Base-by-base conservation (phyloP, 208 protist species). In the Crithidia expoeki region DNA sequence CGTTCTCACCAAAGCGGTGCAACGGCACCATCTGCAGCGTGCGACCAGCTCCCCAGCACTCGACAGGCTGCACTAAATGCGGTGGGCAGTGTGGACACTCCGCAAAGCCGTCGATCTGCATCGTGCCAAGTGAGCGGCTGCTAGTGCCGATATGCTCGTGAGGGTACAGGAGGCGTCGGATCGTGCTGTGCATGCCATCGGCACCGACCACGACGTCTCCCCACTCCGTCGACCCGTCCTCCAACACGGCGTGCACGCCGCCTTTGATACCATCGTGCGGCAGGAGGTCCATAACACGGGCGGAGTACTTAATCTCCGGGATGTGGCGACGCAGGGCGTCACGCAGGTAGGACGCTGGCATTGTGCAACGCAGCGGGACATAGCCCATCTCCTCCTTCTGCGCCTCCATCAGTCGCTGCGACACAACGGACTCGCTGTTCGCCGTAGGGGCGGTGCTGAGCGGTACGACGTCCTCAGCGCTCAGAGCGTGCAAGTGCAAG, bases 201-300 rank as follows among this genome's bases (percentile, higher is more conserved):
- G 92, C 92, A 10, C 92, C 89, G 3, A 96, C 92, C 38, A 96
- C 89, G 10, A 96, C 81, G 60, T 96, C 92, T 3, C 92, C 92
- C 88, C 89, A 96, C 74, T 95, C 89, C 10, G 89, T 86, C 4
- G 70, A 64, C 1, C 89, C 89, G 53, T 94, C 84, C 25, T 92
- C 80, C 3, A 94, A 71, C 38, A 94, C 74, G 33, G 74, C 92
- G 59, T 93, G 82, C 12, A 95, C 92, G 11, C 92, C 92, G 27
- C 89, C 89, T 40, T 92, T 94, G 30, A 94, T 71, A 36, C 92
- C 89, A 21, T 93, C 84, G 79, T 95, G 88, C 23, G 89, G 92
- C 17, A 83, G 27, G 33, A 96, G 79, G 42, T 95, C 92, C 4
- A 96, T 82, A 1, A 93, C 92, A n/a, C 77, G 79, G 4, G 70